phyloP scores from a whole-genome alignment of 176 grass and related monocot genomes.

The Oryza nivara region DNA sequence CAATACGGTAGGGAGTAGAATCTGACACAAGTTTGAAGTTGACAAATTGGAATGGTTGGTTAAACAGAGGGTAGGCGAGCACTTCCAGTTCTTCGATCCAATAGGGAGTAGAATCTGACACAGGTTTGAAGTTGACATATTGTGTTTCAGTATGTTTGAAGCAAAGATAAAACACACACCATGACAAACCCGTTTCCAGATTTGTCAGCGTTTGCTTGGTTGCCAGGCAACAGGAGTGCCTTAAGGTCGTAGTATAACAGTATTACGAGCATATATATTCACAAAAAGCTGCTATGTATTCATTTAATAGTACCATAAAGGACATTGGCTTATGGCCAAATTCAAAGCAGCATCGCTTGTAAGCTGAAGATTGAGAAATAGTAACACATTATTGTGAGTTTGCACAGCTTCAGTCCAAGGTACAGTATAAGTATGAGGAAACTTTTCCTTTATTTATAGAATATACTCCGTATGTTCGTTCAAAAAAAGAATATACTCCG shows the following conservation, averaged over 20 bases:
- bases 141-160: not conserved
- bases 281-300: not conserved
- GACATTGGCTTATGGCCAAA: not conserved
- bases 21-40: slow-evolving; percentile 22
- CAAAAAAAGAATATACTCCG: not conserved
- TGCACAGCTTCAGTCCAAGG: not conserved
- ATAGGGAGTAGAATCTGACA: not conserved
- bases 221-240: not conserved
- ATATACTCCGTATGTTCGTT: not conserved
- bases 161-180: not conserved
- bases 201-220: not conserved
- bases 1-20: not conserved
- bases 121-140: not conserved
- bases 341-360: not conserved
- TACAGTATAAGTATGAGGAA: not conserved
- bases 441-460: slow-evolving; percentile 13
- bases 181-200: not conserved
- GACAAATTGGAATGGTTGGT: not conserved
- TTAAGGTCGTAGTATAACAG: not conserved
- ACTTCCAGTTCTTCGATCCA: not conserved
- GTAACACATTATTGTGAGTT: not conserved
- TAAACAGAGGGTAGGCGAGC: not conserved
- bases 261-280: not conserved
- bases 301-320: not conserved
- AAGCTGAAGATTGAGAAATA: not conserved